Conservation (phyloP, 306 rosid species). For the Citrullus mucosospermus region DNA sequence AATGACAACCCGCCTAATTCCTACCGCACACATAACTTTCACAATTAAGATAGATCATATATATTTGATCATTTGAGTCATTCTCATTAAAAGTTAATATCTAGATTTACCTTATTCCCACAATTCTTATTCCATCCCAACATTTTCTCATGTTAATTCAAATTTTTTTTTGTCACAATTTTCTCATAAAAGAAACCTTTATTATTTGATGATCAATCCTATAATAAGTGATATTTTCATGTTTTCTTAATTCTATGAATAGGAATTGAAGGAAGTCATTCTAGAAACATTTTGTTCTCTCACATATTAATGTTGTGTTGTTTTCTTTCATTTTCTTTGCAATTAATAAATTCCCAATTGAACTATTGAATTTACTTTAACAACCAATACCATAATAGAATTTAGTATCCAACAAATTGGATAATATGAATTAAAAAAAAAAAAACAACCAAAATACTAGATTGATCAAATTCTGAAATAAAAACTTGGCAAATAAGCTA, state of each 20-base stretch:
- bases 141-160: neutral
- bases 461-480: neutral
- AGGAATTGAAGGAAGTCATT: neutral
- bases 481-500: neutral
- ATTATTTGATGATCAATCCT: neutral
- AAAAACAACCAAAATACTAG: neutral
- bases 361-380: neutral
- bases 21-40: no score
- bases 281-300: neutral
- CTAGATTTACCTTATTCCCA: no score
- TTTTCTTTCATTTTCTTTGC: neutral
- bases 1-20: no score
- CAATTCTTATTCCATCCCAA: neutral
- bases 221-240: neutral
- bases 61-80: no score
- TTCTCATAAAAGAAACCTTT: neutral
- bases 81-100: no score
- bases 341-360: neutral
- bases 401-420: neutral
- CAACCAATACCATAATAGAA: neutral
- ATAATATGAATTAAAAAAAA: neutral
- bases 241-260: neutral
- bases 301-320: neutral
- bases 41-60: no score
- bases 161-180: neutral